Conservation (phyloP, 306 rosid genomes). For the Cucurbita pepo region DNA sequence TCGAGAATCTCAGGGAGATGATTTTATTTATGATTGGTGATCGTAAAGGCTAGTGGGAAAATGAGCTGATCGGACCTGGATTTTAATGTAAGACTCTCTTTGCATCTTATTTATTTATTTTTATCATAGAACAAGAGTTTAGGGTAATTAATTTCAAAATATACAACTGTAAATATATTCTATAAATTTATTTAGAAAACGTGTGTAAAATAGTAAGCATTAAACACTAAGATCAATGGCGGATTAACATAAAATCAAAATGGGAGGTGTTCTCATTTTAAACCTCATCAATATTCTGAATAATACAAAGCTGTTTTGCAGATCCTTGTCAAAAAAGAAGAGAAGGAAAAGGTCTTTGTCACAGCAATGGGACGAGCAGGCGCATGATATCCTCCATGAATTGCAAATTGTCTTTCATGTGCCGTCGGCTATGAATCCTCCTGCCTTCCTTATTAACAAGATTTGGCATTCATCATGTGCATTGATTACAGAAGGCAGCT, state of each 20-base stretch:
- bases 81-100: not conserved
- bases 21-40: conserved; percentile 19
- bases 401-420: not conserved
- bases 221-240: too few species aligned
- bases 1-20: conserved; percentile 24
- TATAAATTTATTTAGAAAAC: too few species aligned
- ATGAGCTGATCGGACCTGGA: not conserved
- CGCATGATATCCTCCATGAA: not conserved
- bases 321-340: not conserved
- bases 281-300: not conserved
- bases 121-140: not conserved
- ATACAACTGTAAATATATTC: not conserved
- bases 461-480: not conserved
- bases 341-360: not conserved
- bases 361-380: not conserved
- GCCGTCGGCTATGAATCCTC: not conserved
- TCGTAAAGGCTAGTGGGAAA: conserved; percentile 11
- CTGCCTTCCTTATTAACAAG: not conserved
- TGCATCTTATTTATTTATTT: not conserved
- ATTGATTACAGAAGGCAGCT: not conserved
- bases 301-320: not conserved
- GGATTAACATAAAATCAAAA: too few species aligned
- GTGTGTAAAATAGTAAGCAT: too few species aligned
- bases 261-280: not conserved
- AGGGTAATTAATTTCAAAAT: not conserved